Conservation (phyloP, 371 early-diverging fungal genomes). For the Mucor indicus region DNA sequence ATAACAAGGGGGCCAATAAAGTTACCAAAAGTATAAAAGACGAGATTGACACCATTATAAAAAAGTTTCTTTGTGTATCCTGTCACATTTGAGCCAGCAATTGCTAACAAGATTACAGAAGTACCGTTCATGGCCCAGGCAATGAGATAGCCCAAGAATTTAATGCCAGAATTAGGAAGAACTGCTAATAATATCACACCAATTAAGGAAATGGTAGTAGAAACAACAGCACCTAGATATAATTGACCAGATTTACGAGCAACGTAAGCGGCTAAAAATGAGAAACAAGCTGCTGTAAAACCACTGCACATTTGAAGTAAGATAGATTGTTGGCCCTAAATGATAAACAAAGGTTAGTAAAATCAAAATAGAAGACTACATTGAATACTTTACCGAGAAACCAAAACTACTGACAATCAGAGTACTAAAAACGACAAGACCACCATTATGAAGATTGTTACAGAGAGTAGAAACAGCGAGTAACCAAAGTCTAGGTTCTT, state of each 20-base stretch:
- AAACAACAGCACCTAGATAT: constrained; percentile 5
- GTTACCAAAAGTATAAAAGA: constrained; percentile 28
- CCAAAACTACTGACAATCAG: constrained; percentile 30
- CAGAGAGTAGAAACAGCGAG: constrained; percentile 16
- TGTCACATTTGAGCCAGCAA: constrained; percentile 28
- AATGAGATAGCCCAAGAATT: constrained; percentile 19
- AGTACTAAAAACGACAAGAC: constrained; percentile 31
- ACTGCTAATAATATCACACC: constrained; percentile 17
- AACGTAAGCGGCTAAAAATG: constrained; percentile 9
- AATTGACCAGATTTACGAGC: not conserved
- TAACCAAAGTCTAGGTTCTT: constrained; percentile 31
- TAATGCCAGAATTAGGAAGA: constrained; percentile 14
- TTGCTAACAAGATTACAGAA: constrained; percentile 23
- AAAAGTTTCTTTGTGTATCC: constrained; percentile 44
- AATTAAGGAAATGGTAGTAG: constrained; percentile 4
- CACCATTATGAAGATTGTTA: constrained; percentile 31
- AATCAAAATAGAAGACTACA: not conserved
- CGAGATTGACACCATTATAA: constrained; percentile 25
- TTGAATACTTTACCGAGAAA: constrained; percentile 24
- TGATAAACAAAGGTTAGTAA: too few relatives aligned
- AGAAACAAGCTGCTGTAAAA: constrained; percentile 8
- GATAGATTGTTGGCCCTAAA: constrained; percentile 17
- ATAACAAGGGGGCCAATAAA: constrained; percentile 36
- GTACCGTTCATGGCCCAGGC: constrained; percentile 20
- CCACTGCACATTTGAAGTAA: constrained; percentile 27